Evolutionary conservation across 225 moss, liverwort and hornwort species (phyloP).

Genomic region (Pseudoscleropodium purum): DNA sequence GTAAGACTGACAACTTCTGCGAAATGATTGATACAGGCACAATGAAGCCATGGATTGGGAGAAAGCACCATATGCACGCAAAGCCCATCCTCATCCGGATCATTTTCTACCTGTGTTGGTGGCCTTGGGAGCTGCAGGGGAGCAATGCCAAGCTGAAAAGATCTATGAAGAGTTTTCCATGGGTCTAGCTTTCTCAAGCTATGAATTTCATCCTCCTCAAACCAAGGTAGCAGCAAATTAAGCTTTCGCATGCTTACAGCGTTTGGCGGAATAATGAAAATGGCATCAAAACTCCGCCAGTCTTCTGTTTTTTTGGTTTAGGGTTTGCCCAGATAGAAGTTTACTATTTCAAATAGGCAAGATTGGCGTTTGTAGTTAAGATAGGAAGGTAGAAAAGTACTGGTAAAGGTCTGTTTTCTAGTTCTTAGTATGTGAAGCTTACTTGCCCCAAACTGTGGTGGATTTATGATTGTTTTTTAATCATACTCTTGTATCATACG

Average conservation of each 20-base stretch:
- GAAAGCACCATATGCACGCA: constrained; percentile 62
- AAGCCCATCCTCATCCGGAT: constrained; percentile 63
- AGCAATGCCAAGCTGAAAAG: constrained; percentile 27
- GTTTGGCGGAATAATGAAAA: background rate
- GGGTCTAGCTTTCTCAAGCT: constrained; percentile 48
- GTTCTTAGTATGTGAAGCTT: background rate
- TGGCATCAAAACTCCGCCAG: background rate
- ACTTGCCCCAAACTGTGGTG: background rate
- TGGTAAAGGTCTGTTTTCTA: background rate
- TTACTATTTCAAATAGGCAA: background rate
- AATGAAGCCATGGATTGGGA: constrained; percentile 52
- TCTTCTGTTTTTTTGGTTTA: background rate
- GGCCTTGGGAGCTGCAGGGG: constrained; percentile 75
- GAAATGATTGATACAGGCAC: constrained; percentile 26
- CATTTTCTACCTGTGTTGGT: constrained; percentile 71
- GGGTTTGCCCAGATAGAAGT: background rate
- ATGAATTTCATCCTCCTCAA: constrained; percentile 30
- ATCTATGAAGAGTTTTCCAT: constrained; percentile 27
- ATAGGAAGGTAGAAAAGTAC: background rate
- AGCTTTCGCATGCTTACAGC: background rate
- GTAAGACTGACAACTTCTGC: background rate
- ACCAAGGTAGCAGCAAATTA: background rate
- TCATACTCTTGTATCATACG: background rate
- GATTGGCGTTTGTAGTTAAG: background rate
- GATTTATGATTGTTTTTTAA: background rate